These are phyloP conservation scores for Gleditsia sinensis DNA, from an alignment of 306 rosid genomes.

Conservation along the genomic window DNA sequence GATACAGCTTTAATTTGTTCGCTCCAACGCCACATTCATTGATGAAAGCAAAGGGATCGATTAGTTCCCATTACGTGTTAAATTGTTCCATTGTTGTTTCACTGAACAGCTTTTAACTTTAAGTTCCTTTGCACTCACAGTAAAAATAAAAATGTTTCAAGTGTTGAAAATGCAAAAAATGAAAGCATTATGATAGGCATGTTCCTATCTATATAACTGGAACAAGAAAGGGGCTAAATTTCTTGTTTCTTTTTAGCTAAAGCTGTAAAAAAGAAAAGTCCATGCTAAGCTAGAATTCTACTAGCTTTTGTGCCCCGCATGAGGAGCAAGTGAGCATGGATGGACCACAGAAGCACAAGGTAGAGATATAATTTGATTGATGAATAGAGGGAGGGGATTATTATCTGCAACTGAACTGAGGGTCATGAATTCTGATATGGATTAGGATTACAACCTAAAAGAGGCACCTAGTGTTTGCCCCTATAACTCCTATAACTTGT, in stretches of 20 bases:
- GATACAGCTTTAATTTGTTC: constrained; percentile 45
- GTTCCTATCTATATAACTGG: constrained; percentile 24
- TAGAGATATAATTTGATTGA: constrained; percentile 36
- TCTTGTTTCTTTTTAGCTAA: constrained; percentile 38
- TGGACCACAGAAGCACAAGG: constrained; percentile 42
- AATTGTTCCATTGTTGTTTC: constrained; percentile 39
- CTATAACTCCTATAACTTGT: constrained; percentile 24
- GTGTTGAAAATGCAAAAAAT: constrained; percentile 28
- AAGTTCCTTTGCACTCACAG: background rate
- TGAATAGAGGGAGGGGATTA: too few relatives aligned
- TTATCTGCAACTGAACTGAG: constrained; percentile 29
- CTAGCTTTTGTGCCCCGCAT: constrained; percentile 24
- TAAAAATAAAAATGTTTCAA: background rate
- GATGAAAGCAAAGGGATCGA: constrained; percentile 29
- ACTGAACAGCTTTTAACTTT: constrained; percentile 11
- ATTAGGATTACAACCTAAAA: constrained; percentile 43
- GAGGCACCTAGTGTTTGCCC: constrained; percentile 36
- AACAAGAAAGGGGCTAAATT: constrained; percentile 44
- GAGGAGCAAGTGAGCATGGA: constrained; percentile 30
- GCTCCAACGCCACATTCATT: too few relatives aligned
- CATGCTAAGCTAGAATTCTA: constrained; percentile 29
- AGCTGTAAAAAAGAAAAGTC: constrained; percentile 29
- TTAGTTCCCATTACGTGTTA: constrained; percentile 47
- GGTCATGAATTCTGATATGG: constrained; percentile 24
- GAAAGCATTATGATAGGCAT: constrained; percentile 12